phyloP scores from a whole-genome alignment of 495 filamentous ascomycete species.

The Penicillium bovifimosum region DNA sequence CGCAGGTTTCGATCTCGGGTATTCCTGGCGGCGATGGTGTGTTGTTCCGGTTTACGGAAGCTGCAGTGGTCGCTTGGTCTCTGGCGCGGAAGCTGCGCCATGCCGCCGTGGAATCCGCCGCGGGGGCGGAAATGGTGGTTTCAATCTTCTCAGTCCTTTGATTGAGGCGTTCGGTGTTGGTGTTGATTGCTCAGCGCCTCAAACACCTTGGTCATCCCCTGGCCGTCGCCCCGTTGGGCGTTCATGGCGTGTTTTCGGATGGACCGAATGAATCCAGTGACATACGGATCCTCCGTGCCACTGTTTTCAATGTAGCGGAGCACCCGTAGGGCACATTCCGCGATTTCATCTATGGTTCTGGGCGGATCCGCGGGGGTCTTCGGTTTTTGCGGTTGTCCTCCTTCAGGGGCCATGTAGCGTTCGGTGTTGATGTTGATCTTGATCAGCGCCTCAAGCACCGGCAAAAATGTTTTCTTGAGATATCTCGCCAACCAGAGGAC shows the following conservation, averaged over 20 bases:
- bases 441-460: too few species aligned
- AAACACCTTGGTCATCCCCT: slow-evolving; percentile 16
- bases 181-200: slow-evolving; percentile 14
- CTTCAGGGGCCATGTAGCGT: too few species aligned
- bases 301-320: slow-evolving; percentile 13
- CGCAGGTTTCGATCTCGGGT: not conserved
- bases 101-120: slow-evolving; percentile 7
- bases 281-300: slow-evolving; percentile 10
- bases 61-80: slow-evolving; percentile 5
- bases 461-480: too few species aligned
- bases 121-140: slow-evolving; percentile 13
- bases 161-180: slow-evolving; percentile 12
- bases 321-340: slow-evolving; percentile 4
- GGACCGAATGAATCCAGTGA: slow-evolving; percentile 13
- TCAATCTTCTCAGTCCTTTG: slow-evolving; percentile 13
- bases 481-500: slow-evolving; percentile 15
- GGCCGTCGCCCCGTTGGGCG: slow-evolving; percentile 16
- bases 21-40: slow-evolving; percentile 3
- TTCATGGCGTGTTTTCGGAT: slow-evolving; percentile 15
- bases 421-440: too few species aligned
- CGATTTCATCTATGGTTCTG: slow-evolving; percentile 7
- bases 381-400: too few species aligned
- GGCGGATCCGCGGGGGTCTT: too few species aligned
- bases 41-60: not conserved
- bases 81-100: slow-evolving; percentile 9